These are phyloP conservation scores for Hypomyces rosellus DNA, from an alignment of 2,329 filamentous ascomycete genomes.

Conservation along the genomic window DNA sequence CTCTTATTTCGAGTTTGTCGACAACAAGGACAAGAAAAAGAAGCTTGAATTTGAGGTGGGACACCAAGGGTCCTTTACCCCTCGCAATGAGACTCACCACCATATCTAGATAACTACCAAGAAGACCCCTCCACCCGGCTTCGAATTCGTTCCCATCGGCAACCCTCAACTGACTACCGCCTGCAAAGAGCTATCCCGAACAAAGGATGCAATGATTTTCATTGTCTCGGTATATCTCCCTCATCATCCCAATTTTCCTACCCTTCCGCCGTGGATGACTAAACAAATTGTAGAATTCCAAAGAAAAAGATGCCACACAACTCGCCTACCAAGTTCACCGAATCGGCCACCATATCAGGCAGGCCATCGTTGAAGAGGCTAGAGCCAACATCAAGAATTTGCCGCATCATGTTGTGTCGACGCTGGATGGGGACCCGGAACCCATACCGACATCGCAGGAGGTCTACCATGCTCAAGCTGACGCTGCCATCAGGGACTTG, in stretches of 20 bases:
- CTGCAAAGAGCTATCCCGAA: constrained; percentile 60
- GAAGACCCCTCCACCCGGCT: constrained; percentile 50
- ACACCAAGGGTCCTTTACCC: constrained; percentile 13
- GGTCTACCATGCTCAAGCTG: constrained; percentile 57
- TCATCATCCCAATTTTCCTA: not conserved
- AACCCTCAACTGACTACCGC: constrained; percentile 53
- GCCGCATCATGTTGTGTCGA: constrained; percentile 15
- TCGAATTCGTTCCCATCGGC: constrained; percentile 56
- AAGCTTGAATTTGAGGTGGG: constrained; percentile 57
- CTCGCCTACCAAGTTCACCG: constrained; percentile 51
- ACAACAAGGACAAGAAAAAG: constrained; percentile 59
- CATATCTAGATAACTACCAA: constrained; percentile 44
- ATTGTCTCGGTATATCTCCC: constrained; percentile 53
- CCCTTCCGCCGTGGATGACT: not conserved
- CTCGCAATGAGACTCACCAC: constrained; percentile 22
- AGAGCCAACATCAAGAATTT: constrained; percentile 22
- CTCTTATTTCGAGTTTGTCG: constrained; percentile 57
- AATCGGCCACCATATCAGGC: constrained; percentile 54
- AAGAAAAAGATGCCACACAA: constrained; percentile 27
- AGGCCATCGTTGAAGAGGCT: constrained; percentile 54
- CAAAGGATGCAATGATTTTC: constrained; percentile 57
- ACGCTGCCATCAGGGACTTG: constrained; percentile 55
- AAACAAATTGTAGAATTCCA: constrained; percentile 21
- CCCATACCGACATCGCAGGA: constrained; percentile 53
- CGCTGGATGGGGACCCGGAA: constrained; percentile 38